Percentiles rank a stretch among this genome's conserved stretches.
Conservation (phyloP, 2,329 filamentous ascomycete species). For the Triangularia verruculosa region DNA sequence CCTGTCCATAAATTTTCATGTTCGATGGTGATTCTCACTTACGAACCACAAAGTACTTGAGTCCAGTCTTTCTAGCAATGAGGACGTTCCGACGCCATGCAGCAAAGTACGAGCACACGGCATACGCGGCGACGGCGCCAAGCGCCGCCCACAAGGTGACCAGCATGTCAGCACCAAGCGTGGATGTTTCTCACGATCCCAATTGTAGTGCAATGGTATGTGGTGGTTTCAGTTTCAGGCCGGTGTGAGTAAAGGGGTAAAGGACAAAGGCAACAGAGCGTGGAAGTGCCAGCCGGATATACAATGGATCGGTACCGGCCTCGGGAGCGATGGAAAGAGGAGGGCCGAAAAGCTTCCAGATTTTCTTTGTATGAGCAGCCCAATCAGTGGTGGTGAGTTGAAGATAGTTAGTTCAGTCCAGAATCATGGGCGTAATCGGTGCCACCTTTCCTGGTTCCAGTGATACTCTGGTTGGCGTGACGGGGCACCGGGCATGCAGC, state of each 20-base stretch:
- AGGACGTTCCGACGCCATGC: slow-evolving; percentile 46
- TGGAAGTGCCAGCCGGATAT: neutral
- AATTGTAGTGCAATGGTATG: neutral
- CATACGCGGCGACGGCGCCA: slow-evolving; percentile 36
- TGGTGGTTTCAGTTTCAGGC: neutral
- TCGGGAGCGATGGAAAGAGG: neutral
- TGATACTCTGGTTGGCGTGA: neutral
- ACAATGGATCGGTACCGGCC: neutral
- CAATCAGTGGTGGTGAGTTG: neutral
- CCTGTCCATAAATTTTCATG: neutral
- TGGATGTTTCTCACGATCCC: neutral
- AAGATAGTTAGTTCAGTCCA: neutral
- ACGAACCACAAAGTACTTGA: slow-evolving; percentile 55
- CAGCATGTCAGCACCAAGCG: slow-evolving; percentile 31
- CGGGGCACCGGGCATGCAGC: too few relatives aligned
- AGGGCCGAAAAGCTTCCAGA: too few relatives aligned
- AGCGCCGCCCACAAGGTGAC: slow-evolving; percentile 37
- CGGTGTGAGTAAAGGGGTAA: neutral
- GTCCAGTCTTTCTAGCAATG: slow-evolving; percentile 48
- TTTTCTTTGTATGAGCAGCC: neutral
- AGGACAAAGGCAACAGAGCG: neutral
- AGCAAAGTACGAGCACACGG: slow-evolving; percentile 32
- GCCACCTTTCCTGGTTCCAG: neutral
- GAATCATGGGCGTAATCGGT: neutral
- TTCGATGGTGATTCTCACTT: slow-evolving; percentile 31